Evolutionary conservation across 1,284 basidiomycete species (phyloP), one percentile per base, ranked within the genome.

Genomic region (Moesziomyces aphidis): DNA sequence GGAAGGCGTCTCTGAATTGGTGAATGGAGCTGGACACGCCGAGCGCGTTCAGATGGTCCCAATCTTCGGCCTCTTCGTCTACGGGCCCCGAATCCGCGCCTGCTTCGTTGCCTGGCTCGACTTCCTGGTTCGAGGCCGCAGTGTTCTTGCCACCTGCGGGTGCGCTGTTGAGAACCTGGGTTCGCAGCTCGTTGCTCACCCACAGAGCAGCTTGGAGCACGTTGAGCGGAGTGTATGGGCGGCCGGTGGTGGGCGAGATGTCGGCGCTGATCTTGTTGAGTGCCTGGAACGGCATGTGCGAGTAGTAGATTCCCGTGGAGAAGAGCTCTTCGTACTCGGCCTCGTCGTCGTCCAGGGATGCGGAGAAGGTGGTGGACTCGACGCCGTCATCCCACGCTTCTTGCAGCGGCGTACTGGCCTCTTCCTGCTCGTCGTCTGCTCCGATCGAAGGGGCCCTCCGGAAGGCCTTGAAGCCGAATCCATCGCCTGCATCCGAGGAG

Each of bases 301-400:
- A 87, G 83, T 96, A 97, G 85, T 94, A 92, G 28, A 97, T 93
- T 5, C 92, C 92, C 28, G 89, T 86, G 36, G 88, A 85, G 82
- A 97, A 96, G 77, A 96, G 88, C 60, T 86, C 87, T n/a, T 67
- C 52, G 61, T 81, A 82, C 57, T 84, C 80, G 10, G 42, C 48
- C 48, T 83, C 82, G 46, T 80, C 80, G 13, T 71, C 64, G 44
- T 79, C 79, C 15, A 63, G 31, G 31, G 68, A 50, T 5, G 62
- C 62, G 7, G 55, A 59, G 22, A 63, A 70, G 21, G 62, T 57
- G 21, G 66, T 56, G 9, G 66, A 62, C 4, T 61, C 67, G 43
- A 63, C 46, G 7, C 65, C 65, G 15, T 73, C 65, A 28, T 73
- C 43, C 65, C 65, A 73, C 6, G 59, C 71, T 22, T 73, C 71